Evolutionary conservation across 345 rosid genomes (phyloP), one percentile per base, ranked within the genome.

Genomic region (Psidium friedrichsthalianum): DNA sequence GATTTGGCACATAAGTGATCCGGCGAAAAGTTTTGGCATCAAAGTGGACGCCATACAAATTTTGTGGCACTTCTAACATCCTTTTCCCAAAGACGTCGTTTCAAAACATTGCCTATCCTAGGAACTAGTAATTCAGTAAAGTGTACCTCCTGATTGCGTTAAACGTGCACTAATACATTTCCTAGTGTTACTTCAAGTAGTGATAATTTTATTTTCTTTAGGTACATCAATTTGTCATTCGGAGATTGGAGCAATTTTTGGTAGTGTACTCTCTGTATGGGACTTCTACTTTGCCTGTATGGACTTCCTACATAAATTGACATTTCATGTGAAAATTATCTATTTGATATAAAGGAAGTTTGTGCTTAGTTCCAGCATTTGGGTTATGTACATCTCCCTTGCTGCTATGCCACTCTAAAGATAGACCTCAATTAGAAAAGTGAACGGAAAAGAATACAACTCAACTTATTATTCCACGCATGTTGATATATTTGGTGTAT

Each of bases 181-280:
- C 44, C 9, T 69, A 69, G 80, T 69, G 44, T 69, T 18, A 18
- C 80, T 69, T 11, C 80, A 36, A 69, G 80, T 82, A 51, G 52
- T 83, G 53, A 80, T 84, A 56, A 69, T 85, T 59, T 40, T 53
- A 61, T 61, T 64, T 83, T 85, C 54, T 61, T 47, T 85, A 97
- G 99, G 98, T 89, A 51, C 89, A 91, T 87, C 94, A 90, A 64
- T 97, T 95, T 92, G 97, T 97, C 82, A 93, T 92, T 85, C 91
- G 99, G 88, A 94, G 99, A 93, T 88, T 95, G 85, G 98, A 97
- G 90, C 99, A 97, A 88, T 93, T 92, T 89, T 91, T 97, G 98
- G 99, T 97, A 89, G 85, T 44, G 40, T 51, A 82, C 57, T 47
- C 83, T 82, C 4, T 82, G 32, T 40, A 82, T 16, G 83, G 47